Conservation (phyloP, 116 monocot species). For the Cymodocea nodosa region DNA sequence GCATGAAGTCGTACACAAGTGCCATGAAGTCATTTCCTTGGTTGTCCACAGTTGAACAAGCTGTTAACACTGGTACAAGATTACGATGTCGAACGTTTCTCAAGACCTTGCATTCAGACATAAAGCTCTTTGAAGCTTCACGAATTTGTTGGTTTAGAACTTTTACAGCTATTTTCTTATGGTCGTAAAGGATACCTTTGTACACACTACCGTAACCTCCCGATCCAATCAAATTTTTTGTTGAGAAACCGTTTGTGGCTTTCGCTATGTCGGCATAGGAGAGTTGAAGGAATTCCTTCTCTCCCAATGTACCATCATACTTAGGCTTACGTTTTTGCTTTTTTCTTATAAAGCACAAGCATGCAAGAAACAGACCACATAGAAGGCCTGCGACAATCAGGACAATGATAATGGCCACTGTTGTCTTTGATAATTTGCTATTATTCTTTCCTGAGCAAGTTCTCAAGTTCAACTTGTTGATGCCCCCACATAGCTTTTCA, state of each 20-base stretch:
- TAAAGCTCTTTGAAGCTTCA: conserved; percentile 23
- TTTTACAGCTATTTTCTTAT: conserved; percentile 11
- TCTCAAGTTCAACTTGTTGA: conserved; percentile 15
- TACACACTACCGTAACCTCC: too few species aligned
- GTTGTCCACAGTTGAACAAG: background rate
- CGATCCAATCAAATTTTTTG: too few species aligned
- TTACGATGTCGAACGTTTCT: conserved; percentile 25
- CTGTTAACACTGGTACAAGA: conserved; percentile 19
- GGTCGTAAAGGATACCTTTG: too few species aligned
- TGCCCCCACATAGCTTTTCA: conserved; percentile 25
- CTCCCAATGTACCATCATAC: too few species aligned
- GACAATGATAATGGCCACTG: too few species aligned
- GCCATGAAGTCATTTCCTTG: conserved; percentile 26
- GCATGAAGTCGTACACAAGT: conserved; percentile 17
- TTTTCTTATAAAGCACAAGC: too few species aligned
- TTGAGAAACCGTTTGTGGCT: too few species aligned
- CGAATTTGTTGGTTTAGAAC: conserved; percentile 12
- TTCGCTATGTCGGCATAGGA: too few species aligned
- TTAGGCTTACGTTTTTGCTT: too few species aligned
- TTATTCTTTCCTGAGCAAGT: conserved; percentile 5
- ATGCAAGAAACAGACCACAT: too few species aligned
- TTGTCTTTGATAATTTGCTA: background rate
- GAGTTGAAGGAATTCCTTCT: background rate
- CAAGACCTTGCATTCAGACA: conserved; percentile 18
- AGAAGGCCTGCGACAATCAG: too few species aligned